Base-by-base conservation (phyloP, 768 basidiomycete species). In the Amanita polypyramis region DNA sequence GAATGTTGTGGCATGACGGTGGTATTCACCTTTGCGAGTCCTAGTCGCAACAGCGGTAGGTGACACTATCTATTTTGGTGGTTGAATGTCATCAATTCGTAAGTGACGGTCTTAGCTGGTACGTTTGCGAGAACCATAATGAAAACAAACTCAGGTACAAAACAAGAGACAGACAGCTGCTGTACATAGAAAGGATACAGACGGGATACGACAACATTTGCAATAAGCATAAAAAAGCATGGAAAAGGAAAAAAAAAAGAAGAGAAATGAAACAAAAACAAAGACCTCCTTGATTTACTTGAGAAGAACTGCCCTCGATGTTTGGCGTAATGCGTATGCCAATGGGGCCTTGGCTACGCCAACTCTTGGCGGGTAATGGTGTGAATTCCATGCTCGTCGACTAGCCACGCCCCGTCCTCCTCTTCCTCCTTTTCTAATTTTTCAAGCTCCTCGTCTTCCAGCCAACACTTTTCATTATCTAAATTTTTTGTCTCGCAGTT, bases 381-480 rank as follows among this genome's bases (percentile, higher is more conserved):
- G 3, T 53, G 54, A 36, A 57, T 60, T 10, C 57, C 55, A n/a
- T 60, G 55, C 43, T 60, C 57, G 45, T 59, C 58, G 41, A 63
- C 55, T 46, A 63, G 51, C 60, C 60, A 62, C 10, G 60, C 59
- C 25, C 61, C 60, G 27, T 60, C 54, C 48, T 62, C 56, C 45
- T 65, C 48, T 56, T 63, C 47, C 40, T 59, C 49, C 46, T 62
- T 56, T 58, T 63, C 59, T 45, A 52, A 47, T 44, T 39, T 34
- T n/a, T 54, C 57, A 10, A 53, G 35, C 47, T 42, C 53, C 2
- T 49, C 42, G 11, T 50, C 53, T 33, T 58, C 53, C 27, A 45
- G 34, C 34, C 35, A 29, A 37, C 20, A 21, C 12, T 42, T 43
- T 21, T 43, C 42, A 35, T 49, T 23, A 21, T 35, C 48, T 5